Evolutionary conservation across 257 asterid species (phyloP).

Genomic region (Capsicum baccatum): DNA sequence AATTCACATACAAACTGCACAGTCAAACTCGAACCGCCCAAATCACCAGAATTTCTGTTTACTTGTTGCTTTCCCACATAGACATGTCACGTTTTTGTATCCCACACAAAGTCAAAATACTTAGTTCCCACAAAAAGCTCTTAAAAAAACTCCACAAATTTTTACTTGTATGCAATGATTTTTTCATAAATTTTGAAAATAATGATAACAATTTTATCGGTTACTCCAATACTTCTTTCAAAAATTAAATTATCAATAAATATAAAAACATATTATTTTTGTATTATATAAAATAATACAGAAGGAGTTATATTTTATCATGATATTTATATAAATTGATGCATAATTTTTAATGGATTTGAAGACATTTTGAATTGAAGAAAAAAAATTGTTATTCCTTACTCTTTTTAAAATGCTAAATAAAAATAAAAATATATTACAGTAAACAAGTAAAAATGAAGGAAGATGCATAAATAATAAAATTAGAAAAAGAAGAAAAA

Average conservation of each 20-base stretch:
- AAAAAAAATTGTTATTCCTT: neutral
- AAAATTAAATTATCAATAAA: too few relatives aligned
- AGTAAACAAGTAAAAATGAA: neutral
- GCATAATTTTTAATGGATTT: too few relatives aligned
- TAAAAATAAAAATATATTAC: neutral
- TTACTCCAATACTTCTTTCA: too few relatives aligned
- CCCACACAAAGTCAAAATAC: neutral
- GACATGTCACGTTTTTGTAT: conserved; percentile 41
- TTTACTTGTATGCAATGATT: neutral
- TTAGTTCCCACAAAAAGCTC: conserved; percentile 27
- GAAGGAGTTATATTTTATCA: neutral
- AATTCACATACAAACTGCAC: neutral
- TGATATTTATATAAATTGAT: neutral
- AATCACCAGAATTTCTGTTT: conserved; percentile 17
- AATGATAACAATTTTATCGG: neutral
- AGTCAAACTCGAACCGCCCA: conserved; percentile 44
- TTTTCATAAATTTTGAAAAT: neutral
- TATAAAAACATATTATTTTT: too few relatives aligned
- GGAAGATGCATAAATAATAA: too few relatives aligned
- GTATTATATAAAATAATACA: neutral
- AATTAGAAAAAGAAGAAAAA: neutral
- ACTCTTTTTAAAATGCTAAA: too few relatives aligned
- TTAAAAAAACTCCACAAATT: neutral
- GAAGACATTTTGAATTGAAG: neutral
- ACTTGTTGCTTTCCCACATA: conserved; percentile 26